phyloP scores from a whole-genome alignment of 805 yeast genomes.

The Torulaspora franciscae region DNA sequence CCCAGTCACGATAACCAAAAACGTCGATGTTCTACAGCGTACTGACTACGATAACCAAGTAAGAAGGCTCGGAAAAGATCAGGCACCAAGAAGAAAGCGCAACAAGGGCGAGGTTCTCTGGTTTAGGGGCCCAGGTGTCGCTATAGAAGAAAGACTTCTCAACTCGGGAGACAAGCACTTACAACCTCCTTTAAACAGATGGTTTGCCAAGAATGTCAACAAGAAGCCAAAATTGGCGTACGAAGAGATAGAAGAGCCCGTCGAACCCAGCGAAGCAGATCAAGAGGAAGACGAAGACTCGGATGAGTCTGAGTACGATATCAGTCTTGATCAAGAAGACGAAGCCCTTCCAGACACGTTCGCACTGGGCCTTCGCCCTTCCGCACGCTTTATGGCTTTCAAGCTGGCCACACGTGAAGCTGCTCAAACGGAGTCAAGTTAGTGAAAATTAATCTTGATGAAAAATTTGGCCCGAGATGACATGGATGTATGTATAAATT shows the following conservation, averaged over 20 bases:
- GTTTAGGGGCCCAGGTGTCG: conserved; percentile 64
- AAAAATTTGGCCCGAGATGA: conserved; percentile 1
- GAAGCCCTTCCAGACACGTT: conserved; percentile 24
- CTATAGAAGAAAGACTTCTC: conserved; percentile 39
- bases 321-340: conserved; percentile 19
- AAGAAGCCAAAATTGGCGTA: conserved; percentile 27
- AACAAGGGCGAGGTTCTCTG: conserved; percentile 48
- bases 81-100: conserved; percentile 21
- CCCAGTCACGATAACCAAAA: conserved; percentile 30
- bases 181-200: conserved; percentile 24
- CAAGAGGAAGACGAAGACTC: conserved; percentile 19
- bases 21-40: conserved; percentile 34
- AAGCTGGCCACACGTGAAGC: conserved; percentile 31
- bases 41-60: conserved; percentile 31
- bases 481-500: neutral
- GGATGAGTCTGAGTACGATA: conserved; percentile 23
- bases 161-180: conserved; percentile 23
- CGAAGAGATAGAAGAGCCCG: conserved; percentile 26
- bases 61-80: conserved; percentile 25
- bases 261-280: conserved; percentile 3
- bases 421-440: conserved; percentile 16
- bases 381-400: conserved; percentile 68
- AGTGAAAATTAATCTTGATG: conserved; percentile 5
- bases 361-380: conserved; percentile 46
- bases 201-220: conserved; percentile 21